A percentile compares a stretch with the other conserved stretches of the same genome.
Conservation (phyloP, 495 filamentous ascomycete genomes). For the Rusavskia elegans region DNA sequence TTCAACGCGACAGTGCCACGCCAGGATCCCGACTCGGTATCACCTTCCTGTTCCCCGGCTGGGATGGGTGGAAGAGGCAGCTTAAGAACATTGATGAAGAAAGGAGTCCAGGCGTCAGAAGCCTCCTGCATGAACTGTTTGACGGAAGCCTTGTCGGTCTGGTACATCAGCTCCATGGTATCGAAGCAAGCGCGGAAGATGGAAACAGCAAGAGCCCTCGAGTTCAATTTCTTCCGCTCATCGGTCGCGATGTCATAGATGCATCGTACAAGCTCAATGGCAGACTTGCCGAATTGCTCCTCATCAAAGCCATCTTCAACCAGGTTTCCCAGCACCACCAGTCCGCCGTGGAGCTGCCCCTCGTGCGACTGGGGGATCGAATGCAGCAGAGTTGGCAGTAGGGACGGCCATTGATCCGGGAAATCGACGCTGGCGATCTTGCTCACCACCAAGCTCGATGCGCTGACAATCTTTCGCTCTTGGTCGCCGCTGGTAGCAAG, state of each 20-base stretch:
- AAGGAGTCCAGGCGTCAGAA: conserved; percentile 69
- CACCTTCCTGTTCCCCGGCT: conserved; percentile 36
- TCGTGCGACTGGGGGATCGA: conserved; percentile 58
- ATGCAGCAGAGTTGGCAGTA: conserved; percentile 66
- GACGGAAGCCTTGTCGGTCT: conserved; percentile 71
- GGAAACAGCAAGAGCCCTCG: conserved; percentile 69
- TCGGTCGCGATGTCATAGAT: conserved; percentile 71
- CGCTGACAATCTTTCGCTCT: conserved; percentile 70
- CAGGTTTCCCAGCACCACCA: conserved; percentile 75
- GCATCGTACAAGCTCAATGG: conserved; percentile 63
- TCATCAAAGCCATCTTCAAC: conserved; percentile 88
- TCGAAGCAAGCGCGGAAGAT: conserved; percentile 87
- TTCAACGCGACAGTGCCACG: conserved; percentile 74
- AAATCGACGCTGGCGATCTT: conserved; percentile 92
- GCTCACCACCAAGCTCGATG: conserved; percentile 81
- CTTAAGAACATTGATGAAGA: conserved; percentile 62
- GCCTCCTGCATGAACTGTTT: conserved; percentile 78
- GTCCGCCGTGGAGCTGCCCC: conserved; percentile 68
- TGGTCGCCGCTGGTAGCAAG: conserved; percentile 60
- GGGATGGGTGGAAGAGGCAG: conserved; percentile 49
- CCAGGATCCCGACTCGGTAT: conserved; percentile 34
- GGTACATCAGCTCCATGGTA: conserved; percentile 87
- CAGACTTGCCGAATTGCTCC: conserved; percentile 81
- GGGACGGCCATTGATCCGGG: conserved; percentile 78
- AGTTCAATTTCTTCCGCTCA: conserved; percentile 49